Evolutionary conservation across 176 grass and related monocot species (phyloP), one percentile per base, ranked within the genome.

Genomic region (Triticum urartu): DNA sequence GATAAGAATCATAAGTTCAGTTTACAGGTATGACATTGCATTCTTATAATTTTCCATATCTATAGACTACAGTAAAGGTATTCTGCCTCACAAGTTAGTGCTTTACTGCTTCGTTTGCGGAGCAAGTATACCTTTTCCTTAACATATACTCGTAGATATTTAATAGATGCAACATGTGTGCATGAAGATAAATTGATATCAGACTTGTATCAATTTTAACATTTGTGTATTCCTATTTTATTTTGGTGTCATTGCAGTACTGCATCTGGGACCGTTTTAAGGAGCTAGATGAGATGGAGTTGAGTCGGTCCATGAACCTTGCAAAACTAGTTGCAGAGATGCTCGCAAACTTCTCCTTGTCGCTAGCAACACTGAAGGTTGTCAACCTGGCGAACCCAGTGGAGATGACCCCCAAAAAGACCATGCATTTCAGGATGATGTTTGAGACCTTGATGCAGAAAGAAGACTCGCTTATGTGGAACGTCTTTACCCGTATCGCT

Each of bases 1-100:
- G 92, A 95, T 48, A 98, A 95, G 90, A 98, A 95, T 79, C 92
- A 94, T 63, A 98, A 98, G 85, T 98, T 98, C 79, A 98, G 90
- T 73, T 90, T 98, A 45, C 93, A 95, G 93, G 93, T 95, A 75
- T 54, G 34, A 35, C 79, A 33, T n/a, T 60, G 12, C 28, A 38
- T 15, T 82, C 13, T 32, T 73, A 38, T 52, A 32, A 11, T 72
- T 20, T 72, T 79, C 33, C 7, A 26, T 90, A 58, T 54, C 12
- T 83, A 35, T 28, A 35, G 36, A 39, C 11, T 82, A 58, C 60
- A 34, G 45, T 63, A 62, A 82, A 78, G 20, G 22, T 33, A 24
- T 64, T 64, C 33, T 66, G 3, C 32, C 66, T 64, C 56, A 73
- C 42, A 12, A 79, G 28, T 73, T 79, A 4, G 18, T 74, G 24